phyloP scores from a whole-genome alignment of 2,329 filamentous ascomycete genomes.

The Purpureocillium takamizusanense region DNA sequence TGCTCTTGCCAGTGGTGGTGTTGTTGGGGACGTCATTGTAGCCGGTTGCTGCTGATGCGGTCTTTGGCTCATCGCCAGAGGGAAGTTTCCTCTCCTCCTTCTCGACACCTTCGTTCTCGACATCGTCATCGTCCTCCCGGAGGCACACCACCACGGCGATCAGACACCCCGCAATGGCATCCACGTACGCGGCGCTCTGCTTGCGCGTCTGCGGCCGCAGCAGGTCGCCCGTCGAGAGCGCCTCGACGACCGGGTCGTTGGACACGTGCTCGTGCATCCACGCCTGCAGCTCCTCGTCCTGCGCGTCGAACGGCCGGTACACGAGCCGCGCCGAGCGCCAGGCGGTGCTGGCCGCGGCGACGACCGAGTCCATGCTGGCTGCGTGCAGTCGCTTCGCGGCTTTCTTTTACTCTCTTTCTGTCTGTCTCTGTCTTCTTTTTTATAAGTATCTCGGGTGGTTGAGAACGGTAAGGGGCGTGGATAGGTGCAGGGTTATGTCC shows the following conservation, averaged over 20 bases:
- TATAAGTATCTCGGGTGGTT: no score
- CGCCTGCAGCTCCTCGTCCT: background rate
- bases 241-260: background rate
- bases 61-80: no score
- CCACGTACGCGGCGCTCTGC: background rate
- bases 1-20: no score
- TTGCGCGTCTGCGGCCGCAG: background rate
- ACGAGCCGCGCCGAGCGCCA: background rate
- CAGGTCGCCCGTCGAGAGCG: background rate
- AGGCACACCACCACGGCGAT: background rate
- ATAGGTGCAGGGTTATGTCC: no score
- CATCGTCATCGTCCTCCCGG: background rate
- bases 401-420: no score
- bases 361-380: background rate
- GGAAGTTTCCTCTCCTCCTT: no score
- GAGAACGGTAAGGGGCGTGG: no score
- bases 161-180: background rate
- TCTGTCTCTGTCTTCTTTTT: no score
- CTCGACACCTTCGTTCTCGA: background rate
- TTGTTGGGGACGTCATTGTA: no score
- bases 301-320: background rate
- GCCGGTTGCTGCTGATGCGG: no score
- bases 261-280: background rate
- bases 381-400: no score
- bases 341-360: background rate